phyloP scores from a whole-genome alignment of 2,329 filamentous ascomycete genomes.

The Paecilomyces variotii region DNA sequence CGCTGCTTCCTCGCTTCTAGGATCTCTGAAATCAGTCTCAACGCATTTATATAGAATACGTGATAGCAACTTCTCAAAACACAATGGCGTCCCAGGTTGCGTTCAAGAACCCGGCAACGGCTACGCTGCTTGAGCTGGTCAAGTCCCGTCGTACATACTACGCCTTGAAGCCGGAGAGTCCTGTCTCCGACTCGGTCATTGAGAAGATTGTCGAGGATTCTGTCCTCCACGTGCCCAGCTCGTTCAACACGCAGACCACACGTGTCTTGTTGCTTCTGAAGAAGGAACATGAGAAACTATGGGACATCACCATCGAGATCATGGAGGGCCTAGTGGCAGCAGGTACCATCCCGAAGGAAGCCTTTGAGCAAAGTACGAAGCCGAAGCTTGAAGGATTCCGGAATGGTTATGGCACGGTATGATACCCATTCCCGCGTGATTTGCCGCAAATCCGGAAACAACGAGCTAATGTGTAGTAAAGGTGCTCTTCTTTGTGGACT shows the following conservation, averaged over 20 bases:
- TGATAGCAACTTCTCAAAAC: neutral
- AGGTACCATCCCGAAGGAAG: constrained; percentile 15
- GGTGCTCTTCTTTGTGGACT: constrained; percentile 72
- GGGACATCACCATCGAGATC: constrained; percentile 35
- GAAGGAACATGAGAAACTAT: constrained; percentile 79
- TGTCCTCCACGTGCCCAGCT: constrained; percentile 62
- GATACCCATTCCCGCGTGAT: neutral
- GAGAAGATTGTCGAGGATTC: constrained; percentile 29
- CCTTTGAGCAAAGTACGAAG: constrained; percentile 44
- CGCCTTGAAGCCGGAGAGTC: constrained; percentile 23
- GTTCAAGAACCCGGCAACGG: neutral
- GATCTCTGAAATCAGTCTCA: neutral
- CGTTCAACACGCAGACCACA: constrained; percentile 81
- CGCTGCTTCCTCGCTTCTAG: neutral
- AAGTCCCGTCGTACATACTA: constrained; percentile 20
- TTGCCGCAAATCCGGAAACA: neutral
- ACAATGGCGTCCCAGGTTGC: neutral
- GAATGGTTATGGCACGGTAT: constrained; percentile 63
- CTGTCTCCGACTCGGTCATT: constrained; percentile 25
- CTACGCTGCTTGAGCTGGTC: neutral
- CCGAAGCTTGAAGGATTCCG: constrained; percentile 52
- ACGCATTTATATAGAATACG: neutral
- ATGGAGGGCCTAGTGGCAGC: neutral
- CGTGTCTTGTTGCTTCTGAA: constrained; percentile 71
- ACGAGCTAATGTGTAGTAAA: neutral